Base-by-base conservation (phyloP, 2,329 filamentous ascomycete species). In the Ramularia endophylla region DNA sequence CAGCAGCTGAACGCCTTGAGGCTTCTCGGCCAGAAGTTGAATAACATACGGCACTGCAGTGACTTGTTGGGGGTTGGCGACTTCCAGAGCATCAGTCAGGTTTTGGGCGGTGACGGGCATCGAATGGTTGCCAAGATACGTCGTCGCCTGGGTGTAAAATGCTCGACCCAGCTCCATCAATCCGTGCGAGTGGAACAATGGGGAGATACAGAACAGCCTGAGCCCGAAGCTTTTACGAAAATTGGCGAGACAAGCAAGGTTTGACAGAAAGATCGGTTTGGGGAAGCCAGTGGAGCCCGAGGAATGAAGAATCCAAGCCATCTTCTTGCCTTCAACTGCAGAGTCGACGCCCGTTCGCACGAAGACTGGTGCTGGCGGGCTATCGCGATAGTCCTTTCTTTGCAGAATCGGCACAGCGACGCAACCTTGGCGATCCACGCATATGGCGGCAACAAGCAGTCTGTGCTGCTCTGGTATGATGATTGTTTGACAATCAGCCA, bases 261-360 rank as follows among this genome's bases (percentile, higher is more conserved):
- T 75, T 1, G 71, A 75, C 36, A 78, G 72, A 43, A 70, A 77
- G 33, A 83, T 80, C 0, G 78, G 77, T 46, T 82, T 82, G 0
- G 79, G 79, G 0, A 81, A 64, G 0, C 78, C 78, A 0, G 80
- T 81, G 0, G 73, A 78, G 6, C 79, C 78, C 13, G 65, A 69
- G 2, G 69, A 72, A 22, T 74, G 70, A n/a, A 75, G 64, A 36
- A 69, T 72, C 64, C 60, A 66, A 2, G 56, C 62, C 41, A 65
- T 58, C 52, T 65, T 59, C 18, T 47, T 51, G 13, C 48, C 57
- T 36, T 60, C 57, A 41, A 60, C 60, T 3, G 38, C 27, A 12
- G 47, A 41, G 12, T 55, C 43, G 30, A 44, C 41, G 16, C 37
- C n/a, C 29, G 5, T 43, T 13, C 5, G 41, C 29, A n/a, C 36